Evolutionary conservation across 148 eudicot genomes (phyloP).

Genomic region (Agrostemma githago): DNA sequence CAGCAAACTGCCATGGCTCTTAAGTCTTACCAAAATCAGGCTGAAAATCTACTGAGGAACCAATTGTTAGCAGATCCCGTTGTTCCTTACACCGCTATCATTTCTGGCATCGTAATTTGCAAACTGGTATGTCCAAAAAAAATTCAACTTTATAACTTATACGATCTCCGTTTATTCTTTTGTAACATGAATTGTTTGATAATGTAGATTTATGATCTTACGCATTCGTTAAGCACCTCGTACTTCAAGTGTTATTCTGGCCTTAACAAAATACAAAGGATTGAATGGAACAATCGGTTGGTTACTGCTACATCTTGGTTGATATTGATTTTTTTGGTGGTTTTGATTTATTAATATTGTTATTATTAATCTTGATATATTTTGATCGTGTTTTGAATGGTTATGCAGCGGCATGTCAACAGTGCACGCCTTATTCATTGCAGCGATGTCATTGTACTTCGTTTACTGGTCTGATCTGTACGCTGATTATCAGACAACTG

Average conservation of each 20-base stretch:
- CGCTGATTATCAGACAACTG: slow-evolving; percentile 49
- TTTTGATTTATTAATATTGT: neutral
- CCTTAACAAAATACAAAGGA: slow-evolving; percentile 72
- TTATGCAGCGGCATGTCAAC: slow-evolving; percentile 77
- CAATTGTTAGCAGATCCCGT: slow-evolving; percentile 73
- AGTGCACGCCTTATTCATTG: slow-evolving; percentile 80
- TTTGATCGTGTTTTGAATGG: slow-evolving; percentile 6
- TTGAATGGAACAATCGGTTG: slow-evolving; percentile 94
- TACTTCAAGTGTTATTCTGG: slow-evolving; percentile 69
- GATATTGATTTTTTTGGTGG: neutral
- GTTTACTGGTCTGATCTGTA: slow-evolving; percentile 95
- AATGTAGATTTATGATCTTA: slow-evolving; percentile 72
- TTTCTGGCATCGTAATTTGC: slow-evolving; percentile 65
- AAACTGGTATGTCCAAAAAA: slow-evolving; percentile 61
- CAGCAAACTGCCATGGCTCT: slow-evolving; percentile 44
- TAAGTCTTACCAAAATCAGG: slow-evolving; percentile 75
- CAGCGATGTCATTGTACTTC: slow-evolving; percentile 75
- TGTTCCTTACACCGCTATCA: slow-evolving; percentile 76
- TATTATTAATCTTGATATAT: neutral
- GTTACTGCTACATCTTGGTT: slow-evolving; percentile 1
- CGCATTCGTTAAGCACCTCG: slow-evolving; percentile 56
- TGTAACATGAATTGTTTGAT: slow-evolving; percentile 12
- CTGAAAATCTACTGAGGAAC: slow-evolving; percentile 61
- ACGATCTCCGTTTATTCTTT: too few species aligned
- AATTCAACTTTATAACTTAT: neutral